phyloP scores from a whole-genome alignment of 2,329 filamentous ascomycete species.

The Cordyceps pruinosa region DNA sequence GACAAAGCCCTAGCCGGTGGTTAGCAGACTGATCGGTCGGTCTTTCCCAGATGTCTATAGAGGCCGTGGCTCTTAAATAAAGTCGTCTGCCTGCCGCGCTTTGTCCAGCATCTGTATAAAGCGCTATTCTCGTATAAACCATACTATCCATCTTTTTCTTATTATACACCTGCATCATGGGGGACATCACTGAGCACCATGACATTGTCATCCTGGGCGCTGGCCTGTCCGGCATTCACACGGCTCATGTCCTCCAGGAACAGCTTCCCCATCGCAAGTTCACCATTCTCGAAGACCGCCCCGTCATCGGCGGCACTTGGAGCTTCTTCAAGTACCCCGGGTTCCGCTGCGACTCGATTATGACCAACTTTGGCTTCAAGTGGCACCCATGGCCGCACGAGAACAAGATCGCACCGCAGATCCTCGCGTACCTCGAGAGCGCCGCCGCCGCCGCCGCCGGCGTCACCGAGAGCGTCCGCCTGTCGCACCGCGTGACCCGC shows the following conservation, averaged over 20 bases:
- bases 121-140: too few species aligned
- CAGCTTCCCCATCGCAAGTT: constrained; percentile 48
- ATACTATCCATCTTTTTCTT: too few species aligned
- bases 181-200: constrained; percentile 13
- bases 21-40: too few species aligned
- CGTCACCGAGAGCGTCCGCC: constrained; percentile 45
- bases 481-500: constrained; percentile 37
- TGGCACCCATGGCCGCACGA: constrained; percentile 61
- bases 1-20: too few species aligned
- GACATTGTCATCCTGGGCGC: constrained; percentile 61
- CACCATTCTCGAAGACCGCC: constrained; percentile 57
- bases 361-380: constrained; percentile 53
- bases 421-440: constrained; percentile 44
- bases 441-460: constrained; percentile 40
- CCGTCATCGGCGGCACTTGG: constrained; percentile 65
- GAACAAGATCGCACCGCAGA: constrained; percentile 41
- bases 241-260: constrained; percentile 56
- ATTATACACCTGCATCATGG: not conserved
- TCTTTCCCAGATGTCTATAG: too few species aligned
- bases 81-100: too few species aligned
- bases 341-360: constrained; percentile 55
- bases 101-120: too few species aligned
- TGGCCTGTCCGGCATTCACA: constrained; percentile 65
- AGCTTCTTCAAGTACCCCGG: constrained; percentile 67
- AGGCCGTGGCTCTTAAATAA: too few species aligned